Conservation (phyloP, 345 rosid genomes). For the Litchi chinensis region DNA sequence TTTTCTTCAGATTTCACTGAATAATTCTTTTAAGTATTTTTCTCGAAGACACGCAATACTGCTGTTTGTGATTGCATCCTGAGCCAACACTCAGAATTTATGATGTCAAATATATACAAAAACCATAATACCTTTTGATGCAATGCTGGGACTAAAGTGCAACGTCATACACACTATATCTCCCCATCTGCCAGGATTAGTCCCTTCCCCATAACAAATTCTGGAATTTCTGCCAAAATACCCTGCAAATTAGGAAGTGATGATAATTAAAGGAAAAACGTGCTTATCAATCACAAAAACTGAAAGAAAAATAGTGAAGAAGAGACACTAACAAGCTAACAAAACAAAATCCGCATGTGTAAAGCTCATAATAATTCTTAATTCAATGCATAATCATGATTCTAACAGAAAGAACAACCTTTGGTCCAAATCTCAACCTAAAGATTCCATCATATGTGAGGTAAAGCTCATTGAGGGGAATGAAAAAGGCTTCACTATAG, state of each 20-base stretch:
- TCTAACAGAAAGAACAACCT: conserved; percentile 51
- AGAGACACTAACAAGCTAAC: background rate
- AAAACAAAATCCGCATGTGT: conserved; percentile 22
- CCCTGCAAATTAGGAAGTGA: conserved; percentile 57
- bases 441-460: conserved; percentile 95
- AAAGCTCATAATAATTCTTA: background rate
- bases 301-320: background rate
- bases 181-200: conserved; percentile 97
- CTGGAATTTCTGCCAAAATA: conserved; percentile 86
- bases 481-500: conserved; percentile 85
- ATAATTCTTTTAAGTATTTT: background rate
- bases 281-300: no score
- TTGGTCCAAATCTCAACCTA: conserved; percentile 90
- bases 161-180: conserved; percentile 90
- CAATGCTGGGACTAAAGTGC: conserved; percentile 90
- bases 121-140: conserved; percentile 69
- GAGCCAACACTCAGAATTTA: background rate
- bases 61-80: background rate
- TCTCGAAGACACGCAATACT: background rate
- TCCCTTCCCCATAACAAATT: conserved; percentile 98
- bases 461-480: conserved; percentile 86
- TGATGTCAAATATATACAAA: background rate
- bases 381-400: background rate
- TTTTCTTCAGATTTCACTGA: background rate
- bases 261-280: conserved; percentile 21